These are phyloP conservation scores for Pharus latifolius DNA, from an alignment of 176 grass and related monocot genomes.

Conservation along the genomic window DNA sequence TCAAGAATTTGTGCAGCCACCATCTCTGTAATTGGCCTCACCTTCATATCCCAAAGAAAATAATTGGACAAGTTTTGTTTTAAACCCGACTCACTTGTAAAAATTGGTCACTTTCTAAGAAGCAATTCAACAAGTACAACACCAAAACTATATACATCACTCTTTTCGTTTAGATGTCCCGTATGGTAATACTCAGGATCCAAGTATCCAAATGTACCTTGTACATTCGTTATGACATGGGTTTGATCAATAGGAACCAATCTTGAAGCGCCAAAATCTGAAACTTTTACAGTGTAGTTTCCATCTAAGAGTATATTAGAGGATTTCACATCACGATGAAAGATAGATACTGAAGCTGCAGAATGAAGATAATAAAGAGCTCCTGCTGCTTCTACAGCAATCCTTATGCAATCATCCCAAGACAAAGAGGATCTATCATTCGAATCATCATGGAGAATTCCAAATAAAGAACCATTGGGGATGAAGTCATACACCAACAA, in stretches of 20 bases:
- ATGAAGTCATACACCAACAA: constrained; percentile 11
- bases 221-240: constrained; percentile 1
- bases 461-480: constrained; percentile 2
- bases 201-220: constrained; percentile 18
- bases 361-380: neutral
- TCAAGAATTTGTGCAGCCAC: neutral
- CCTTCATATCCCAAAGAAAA: neutral
- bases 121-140: constrained; percentile 1
- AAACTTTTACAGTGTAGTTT: constrained; percentile 4
- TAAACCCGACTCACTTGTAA: neutral
- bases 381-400: neutral
- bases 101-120: neutral
- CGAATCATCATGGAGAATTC: neutral
- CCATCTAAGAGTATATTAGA: neutral
- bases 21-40: neutral
- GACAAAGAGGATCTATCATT: neutral
- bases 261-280: constrained; percentile 25
- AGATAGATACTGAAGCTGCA: neutral
- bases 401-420: neutral
- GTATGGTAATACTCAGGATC: constrained; percentile 16
- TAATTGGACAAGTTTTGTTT: neutral
- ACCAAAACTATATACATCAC: constrained; percentile 22
- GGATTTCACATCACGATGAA: constrained; percentile 21
- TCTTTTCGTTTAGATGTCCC: constrained; percentile 5
- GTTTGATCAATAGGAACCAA: constrained; percentile 11